Percentiles rank a stretch among this genome's conserved stretches.
Evolutionary conservation across 2,329 filamentous ascomycete genomes (phyloP).

Genomic region (Colletotrichum agaves): DNA sequence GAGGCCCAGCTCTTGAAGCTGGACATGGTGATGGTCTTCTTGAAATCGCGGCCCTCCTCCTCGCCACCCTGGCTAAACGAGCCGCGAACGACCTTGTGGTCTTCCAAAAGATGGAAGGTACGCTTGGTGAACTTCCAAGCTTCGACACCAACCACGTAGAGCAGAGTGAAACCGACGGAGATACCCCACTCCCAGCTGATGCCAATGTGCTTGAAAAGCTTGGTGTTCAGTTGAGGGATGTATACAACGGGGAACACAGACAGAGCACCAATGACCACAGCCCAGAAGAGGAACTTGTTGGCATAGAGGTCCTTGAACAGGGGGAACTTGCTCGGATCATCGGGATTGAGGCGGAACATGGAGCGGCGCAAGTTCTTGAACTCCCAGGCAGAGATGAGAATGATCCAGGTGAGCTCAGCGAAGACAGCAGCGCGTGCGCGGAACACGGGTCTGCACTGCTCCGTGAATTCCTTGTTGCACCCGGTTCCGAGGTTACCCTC

Average conservation of each 20-base stretch:
- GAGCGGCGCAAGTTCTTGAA: conserved; percentile 78
- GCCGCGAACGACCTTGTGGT: conserved; percentile 60
- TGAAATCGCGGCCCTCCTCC: conserved; percentile 52
- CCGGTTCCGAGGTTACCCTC: conserved; percentile 65
- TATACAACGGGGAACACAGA: conserved; percentile 77
- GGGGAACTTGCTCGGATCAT: conserved; percentile 60
- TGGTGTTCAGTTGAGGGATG: conserved; percentile 75
- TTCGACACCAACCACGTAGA: conserved; percentile 77
- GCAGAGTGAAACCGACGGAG: conserved; percentile 68
- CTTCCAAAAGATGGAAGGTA: conserved; percentile 61
- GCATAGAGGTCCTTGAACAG: conserved; percentile 72
- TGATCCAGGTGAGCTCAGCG: conserved; percentile 77
- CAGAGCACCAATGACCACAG: conserved; percentile 68
- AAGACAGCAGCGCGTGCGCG: conserved; percentile 78
- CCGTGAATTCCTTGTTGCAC: conserved; percentile 71
- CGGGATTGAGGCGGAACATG: conserved; percentile 73
- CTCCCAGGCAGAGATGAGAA: conserved; percentile 81
- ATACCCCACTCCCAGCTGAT: conserved; percentile 83
- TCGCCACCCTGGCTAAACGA: conserved; percentile 64
- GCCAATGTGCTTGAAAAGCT: conserved; percentile 77
- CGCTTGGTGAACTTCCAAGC: conserved; percentile 78
- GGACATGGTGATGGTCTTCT: conserved; percentile 61
- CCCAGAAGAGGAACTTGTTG: conserved; percentile 78
- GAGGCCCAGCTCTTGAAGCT: conserved; percentile 61
- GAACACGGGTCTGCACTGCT: conserved; percentile 70